Evolutionary conservation across 139 green algal species (phyloP), one percentile per base, ranked within the genome.

Genomic region (Eudorina sp.): DNA sequence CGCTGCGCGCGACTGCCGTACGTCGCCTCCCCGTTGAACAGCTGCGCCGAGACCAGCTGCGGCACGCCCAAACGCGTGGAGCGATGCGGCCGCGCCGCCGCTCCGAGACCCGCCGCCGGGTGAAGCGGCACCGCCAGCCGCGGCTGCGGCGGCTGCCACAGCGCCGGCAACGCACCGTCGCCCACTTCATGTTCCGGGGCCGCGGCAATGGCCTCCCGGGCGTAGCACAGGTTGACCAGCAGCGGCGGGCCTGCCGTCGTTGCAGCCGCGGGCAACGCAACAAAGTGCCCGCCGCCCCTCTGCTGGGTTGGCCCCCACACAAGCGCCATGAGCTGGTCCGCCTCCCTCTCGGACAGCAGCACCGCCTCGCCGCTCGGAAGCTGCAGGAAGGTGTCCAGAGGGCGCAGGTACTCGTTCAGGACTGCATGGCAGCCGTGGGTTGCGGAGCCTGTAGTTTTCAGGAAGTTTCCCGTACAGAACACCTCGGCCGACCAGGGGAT

Each of bases 311-410:
- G n/a, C n/a, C n/a, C 18, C 62, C 76, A 73, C 40, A 53, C 27
- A 5, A 45, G 34, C 5, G 2, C 70, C 84, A 89, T 68, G 48
- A 95, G 34, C 31, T 38, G 89, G 19, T 95, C 92, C 18, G 84
- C 82, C 82, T 95, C 92, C 0, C 92, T 69, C 82, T 95, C 92
- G 64, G 92, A 94, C 46, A 95, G 19, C 89, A 95, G 91, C 85
- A 95, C 27, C 43, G 89, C 68, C 29, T 86, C 69, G 4, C 27
- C 55, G 27, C 23, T 13, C 3, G 80, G 41, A 2, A 93, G 85
- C 85, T 92, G 46, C 51, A 95, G 91, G 60, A 94, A 11, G 23
- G 73, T 40, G 11, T 78, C 88, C 40, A 95, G 48, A 1, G 76
- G 76, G 4, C 92, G 89, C 46, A 94, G 66, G 88, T 93, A 92